Base-by-base conservation (phyloP, 1,139 yeast genomes). In the Suzukiozyma palmioleophila region DNA sequence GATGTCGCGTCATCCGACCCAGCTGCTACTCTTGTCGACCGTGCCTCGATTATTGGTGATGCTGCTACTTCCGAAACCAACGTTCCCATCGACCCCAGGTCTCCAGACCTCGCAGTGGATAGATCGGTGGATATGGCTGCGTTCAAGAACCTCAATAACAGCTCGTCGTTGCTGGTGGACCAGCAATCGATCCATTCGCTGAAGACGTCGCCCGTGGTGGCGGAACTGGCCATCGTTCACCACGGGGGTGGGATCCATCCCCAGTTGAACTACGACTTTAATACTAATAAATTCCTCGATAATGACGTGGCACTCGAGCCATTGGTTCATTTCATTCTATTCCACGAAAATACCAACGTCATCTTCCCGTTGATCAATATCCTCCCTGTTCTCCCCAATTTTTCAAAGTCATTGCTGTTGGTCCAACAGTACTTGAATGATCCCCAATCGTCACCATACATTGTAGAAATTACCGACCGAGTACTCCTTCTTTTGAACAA, bases 321-420 rank as follows among this genome's bases (percentile, higher is more conserved):
- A 32, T 68, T 88, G 32, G 75, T 89, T 44, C 96, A 88, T 57
- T 77, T 85, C 9, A 66, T 85, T 26, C 59, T 87, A 7, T 86
- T 86, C 59, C 52, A 54, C 28, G 43, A 51, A 25, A 56, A 58
- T 38, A 38, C 46, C 8, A 35, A 41, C 3, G 56, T 69, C 29
- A 66, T 75, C 3, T 54, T 56, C 21, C 76, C 78, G 39, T 61
- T 84, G 5, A 62, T 84, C 21, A 58, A 74, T 32, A 68, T 81
- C 10, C 59, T 87, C 35, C 96, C 96, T 0, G 56, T 87, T 28
- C 64, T 84, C 42, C 84, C 84, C 15, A 77, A 78, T 48, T 73
- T 84, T 43, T 74, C 73, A 16, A 60, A 64, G 10, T 74, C 77
- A 9, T 59, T 87, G 42, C 70, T 67, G 25, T 69, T 63, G 31